Conservation (phyloP, 345 rosid species). For the Pugionium dolabratum region DNA sequence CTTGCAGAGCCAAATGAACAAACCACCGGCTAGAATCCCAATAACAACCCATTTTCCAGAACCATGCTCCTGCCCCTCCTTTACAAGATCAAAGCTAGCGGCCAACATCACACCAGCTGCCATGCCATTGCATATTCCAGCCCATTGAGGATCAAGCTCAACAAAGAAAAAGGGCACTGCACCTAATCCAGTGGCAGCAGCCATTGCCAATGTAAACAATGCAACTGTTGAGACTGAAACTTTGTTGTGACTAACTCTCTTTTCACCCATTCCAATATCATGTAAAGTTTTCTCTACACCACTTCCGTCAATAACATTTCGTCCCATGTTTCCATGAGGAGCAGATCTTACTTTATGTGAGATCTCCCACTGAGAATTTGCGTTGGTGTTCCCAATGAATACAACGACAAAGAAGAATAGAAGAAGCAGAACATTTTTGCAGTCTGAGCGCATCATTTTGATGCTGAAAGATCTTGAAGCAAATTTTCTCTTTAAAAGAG, state of each 20-base stretch:
- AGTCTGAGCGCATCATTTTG: slow-evolving; percentile 35
- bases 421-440: slow-evolving; percentile 30
- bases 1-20: slow-evolving; percentile 91
- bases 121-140: slow-evolving; percentile 99
- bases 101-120: slow-evolving; percentile 99
- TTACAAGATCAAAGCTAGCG: slow-evolving; percentile 96
- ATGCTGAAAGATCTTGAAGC: slow-evolving; percentile 17
- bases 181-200: slow-evolving; percentile 97
- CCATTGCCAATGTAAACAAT: slow-evolving; percentile 95
- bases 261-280: slow-evolving; percentile 49
- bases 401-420: slow-evolving; percentile 24
- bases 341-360: slow-evolving; percentile 52
- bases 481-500: slow-evolving; percentile 23
- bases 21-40: slow-evolving; percentile 87
- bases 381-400: slow-evolving; percentile 40
- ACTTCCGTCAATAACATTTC: slow-evolving; percentile 64
- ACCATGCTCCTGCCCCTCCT: slow-evolving; percentile 92
- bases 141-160: slow-evolving; percentile 96
- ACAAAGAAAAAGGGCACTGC: slow-evolving; percentile 98
- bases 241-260: slow-evolving; percentile 53
- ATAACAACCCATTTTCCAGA: slow-evolving; percentile 84
- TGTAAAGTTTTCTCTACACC: slow-evolving; percentile 56
- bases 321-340: slow-evolving; percentile 66
- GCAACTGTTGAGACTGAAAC: slow-evolving; percentile 94
- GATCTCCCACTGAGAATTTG: slow-evolving; percentile 47